Base-by-base conservation (phyloP, 2,329 filamentous ascomycete genomes). In the Pseudocercospora musae region DNA sequence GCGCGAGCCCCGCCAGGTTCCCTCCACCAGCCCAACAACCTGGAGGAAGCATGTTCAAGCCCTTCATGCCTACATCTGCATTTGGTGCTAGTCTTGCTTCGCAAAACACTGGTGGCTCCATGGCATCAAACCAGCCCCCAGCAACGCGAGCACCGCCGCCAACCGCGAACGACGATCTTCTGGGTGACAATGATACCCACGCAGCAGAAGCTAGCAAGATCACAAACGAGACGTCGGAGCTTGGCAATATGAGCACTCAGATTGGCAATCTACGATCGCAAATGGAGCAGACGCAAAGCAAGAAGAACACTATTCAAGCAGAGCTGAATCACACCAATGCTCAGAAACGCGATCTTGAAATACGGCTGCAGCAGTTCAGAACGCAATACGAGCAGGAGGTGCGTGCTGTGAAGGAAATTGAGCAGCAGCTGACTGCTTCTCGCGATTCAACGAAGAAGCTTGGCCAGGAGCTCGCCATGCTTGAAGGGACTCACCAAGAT, bases 221-320 rank as follows among this genome's bases (percentile, higher is more conserved):
- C 25, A 95, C 90, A 0, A 89, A 88, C 67, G 95, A 99, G 73
- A 95, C 93, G 2, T 89, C 90, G 0, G 95, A 99, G 75, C 83
- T 99, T 62, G 95, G 93, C 57, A 98, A 99, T 74, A 83, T 99
- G 69, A 97, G 94, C 0, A 98, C 96, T 75, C 95, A 98, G 76
- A 92, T 99, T 67, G 89, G 92, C 31, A 94, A 90, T 2, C 79
- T 99, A 59, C 90, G 93, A 0, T 96, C 89, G 73, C 92, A 99
- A 78, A 96, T 96, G 87, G 92, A 96, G 74, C 92, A 94, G 69
- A 89, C 96, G 1, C 92, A 96, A 74, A 86, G 84, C 33, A 94
- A 96, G 78, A 89, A 92, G 66, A 85, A 81, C 4, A 85, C 86
- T 1, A 89, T 90, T 0, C 92, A 97, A 76, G 89, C 89, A 67